Evolutionary conservation across 2,329 filamentous ascomycete genomes (phyloP), one percentile per base, ranked within the genome.

Genomic region (Raffaelea ambrosiae): DNA sequence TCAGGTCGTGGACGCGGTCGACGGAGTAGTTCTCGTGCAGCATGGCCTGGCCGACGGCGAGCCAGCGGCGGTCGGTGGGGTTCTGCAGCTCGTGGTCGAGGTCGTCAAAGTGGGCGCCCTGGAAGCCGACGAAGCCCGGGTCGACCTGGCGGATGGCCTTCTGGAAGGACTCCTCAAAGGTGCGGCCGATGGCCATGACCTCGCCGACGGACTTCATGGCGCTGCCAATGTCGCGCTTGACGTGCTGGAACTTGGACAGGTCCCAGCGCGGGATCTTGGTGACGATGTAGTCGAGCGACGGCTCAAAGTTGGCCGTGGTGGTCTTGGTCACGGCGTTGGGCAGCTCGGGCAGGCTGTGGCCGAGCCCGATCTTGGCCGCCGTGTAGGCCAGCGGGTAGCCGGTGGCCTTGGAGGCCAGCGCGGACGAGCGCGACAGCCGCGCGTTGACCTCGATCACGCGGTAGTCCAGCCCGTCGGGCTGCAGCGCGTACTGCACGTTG

Each of bases 241-340:
- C 93, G 61, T 97, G 91, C 71, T 97, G 91, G 77, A 98, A 98
- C 74, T 98, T 98, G 74, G 87, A 83, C 63, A 98, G 69, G 76
- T 98, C 93, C 93, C 93, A 98, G 62, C 93, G 83, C 59, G 93
- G 93, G 59, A 98, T 97, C 76, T 98, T 98, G 58, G 89, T 95
- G 56, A 98, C 93, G 55, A 98, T 88, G 66, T 98, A 98, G 63
- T 98, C 93, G 55, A 98, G 74, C 53, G 88, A 94, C 46, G 93
- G 93, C 69, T 98, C 93, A 64, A 98, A 98, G 76, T 97, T 97
- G 62, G 93, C 93, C 9, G 93, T 97, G 18, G 93, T 98, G 13
- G 93, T 97, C 74, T 95, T 95, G 52, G 93, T 98, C 49, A 98
- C 93, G 51, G 93, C 91, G 61, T 98, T 98, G 57, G 93, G 93